These are phyloP conservation scores for Mortierella polycephala DNA, from an alignment of 371 early-diverging fungal genomes.

Conservation along the genomic window DNA sequence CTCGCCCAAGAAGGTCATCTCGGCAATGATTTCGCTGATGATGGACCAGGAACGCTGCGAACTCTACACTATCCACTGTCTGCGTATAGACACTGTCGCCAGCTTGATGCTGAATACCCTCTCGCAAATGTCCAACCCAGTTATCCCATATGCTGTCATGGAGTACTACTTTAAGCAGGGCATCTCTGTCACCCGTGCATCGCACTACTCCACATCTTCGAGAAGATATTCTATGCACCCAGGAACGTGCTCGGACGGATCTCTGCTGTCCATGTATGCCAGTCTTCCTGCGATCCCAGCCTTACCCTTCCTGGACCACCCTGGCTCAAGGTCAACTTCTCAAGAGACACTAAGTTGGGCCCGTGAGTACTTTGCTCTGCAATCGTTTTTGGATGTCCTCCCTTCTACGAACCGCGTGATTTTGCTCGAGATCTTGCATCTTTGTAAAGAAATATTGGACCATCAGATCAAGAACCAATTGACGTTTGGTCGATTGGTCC, in stretches of 20 bases:
- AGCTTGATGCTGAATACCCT: slow-evolving; percentile 39
- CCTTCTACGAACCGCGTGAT: slow-evolving; percentile 44
- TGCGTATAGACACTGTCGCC: slow-evolving; percentile 50
- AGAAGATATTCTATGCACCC: neutral
- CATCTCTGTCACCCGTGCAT: neutral
- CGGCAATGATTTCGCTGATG: slow-evolving; percentile 45
- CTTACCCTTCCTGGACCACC: neutral
- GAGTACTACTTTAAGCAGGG: slow-evolving; percentile 37
- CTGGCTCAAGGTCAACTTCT: neutral
- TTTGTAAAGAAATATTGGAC: slow-evolving; percentile 36
- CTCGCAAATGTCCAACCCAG: slow-evolving; percentile 53
- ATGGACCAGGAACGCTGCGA: slow-evolving; percentile 38
- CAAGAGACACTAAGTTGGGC: slow-evolving; percentile 24
- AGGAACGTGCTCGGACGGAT: neutral
- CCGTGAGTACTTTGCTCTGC: slow-evolving; percentile 40
- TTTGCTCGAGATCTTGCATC: slow-evolving; percentile 43
- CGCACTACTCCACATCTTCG: neutral
- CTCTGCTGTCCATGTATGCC: neutral
- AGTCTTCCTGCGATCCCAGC: slow-evolving; percentile 24
- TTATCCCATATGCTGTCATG: slow-evolving; percentile 45
- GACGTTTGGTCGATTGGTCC: slow-evolving; percentile 21
- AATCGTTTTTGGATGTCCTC: slow-evolving; percentile 25
- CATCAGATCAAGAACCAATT: slow-evolving; percentile 25
- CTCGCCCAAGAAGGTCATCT: slow-evolving; percentile 49
- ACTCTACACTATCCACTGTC: slow-evolving; percentile 35